A percentile compares a stretch with the other conserved stretches of the same genome.
Conservation (phyloP, 164 flowering plant genomes). For the Vitis riparia region DNA sequence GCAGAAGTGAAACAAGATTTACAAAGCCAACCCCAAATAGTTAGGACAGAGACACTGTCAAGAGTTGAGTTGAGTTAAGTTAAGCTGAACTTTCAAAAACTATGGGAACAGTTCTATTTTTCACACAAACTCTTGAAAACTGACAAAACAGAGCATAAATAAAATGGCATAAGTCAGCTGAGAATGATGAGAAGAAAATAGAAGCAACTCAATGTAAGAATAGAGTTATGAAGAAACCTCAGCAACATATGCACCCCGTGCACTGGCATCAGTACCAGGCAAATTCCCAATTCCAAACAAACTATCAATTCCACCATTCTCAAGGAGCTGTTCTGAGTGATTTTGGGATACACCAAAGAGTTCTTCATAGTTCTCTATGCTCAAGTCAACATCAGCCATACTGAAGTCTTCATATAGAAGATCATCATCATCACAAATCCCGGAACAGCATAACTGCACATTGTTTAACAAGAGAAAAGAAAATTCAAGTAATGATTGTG, state of each 20-base stretch:
- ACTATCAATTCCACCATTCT: constrained; percentile 75
- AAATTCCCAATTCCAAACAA: constrained; percentile 61
- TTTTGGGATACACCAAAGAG: constrained; percentile 66
- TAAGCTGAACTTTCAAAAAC: background rate
- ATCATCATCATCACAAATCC: constrained; percentile 43
- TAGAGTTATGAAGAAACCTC: constrained; percentile 41
- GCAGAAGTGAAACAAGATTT: too few species aligned
- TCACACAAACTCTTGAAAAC: background rate
- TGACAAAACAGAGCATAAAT: background rate
- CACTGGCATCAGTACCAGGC: constrained; percentile 51
- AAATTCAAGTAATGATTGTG: too few species aligned
- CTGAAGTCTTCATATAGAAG: constrained; percentile 58
- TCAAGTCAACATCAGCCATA: constrained; percentile 77
- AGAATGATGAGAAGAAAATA: background rate
- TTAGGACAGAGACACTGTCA: too few species aligned
- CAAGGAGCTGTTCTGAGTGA: constrained; percentile 61
- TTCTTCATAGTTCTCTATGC: constrained; percentile 83
- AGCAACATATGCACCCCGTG: constrained; percentile 46
- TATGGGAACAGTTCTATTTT: background rate
- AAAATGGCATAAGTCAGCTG: background rate
- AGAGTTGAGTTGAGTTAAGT: too few species aligned
- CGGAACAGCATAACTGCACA: constrained; percentile 47
- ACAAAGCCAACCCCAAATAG: too few species aligned
- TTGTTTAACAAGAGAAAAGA: too few species aligned
- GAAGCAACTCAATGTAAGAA: background rate